A percentile compares a stretch with the other conserved stretches of the same genome.
Conservation (phyloP, 495 filamentous ascomycete species). For the Neurospora sp. region DNA sequence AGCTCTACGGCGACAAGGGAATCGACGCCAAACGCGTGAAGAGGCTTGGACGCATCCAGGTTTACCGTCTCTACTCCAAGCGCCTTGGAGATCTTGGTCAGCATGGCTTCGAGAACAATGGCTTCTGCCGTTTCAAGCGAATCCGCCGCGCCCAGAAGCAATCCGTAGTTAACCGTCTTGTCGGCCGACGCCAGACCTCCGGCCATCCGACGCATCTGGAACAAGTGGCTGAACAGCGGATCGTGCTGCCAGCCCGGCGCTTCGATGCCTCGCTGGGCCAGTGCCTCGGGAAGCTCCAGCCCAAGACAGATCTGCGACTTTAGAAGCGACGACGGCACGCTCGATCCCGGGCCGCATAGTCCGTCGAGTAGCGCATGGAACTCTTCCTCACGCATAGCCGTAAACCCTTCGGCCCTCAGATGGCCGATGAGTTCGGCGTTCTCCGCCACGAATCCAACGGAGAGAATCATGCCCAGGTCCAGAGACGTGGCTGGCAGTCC, state of each 20-base stretch:
- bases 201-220: constrained; percentile 2
- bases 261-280: constrained; percentile 14
- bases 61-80: constrained; percentile 17
- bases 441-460: constrained; percentile 25
- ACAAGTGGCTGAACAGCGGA: constrained; percentile 17
- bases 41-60: constrained; percentile 12
- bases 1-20: constrained; percentile 49
- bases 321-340: background rate
- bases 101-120: constrained; percentile 15
- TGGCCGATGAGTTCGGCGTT: constrained; percentile 14
- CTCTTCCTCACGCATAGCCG: constrained; percentile 19
- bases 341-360: background rate
- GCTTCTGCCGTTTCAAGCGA: constrained; percentile 5
- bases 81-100: constrained; percentile 19
- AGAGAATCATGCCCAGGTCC: constrained; percentile 35
- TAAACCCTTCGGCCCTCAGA: constrained; percentile 9
- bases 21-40: constrained; percentile 42
- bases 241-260: constrained; percentile 26
- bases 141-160: background rate
- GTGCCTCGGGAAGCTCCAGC: constrained; percentile 18
- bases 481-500: constrained; percentile 33
- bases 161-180: background rate
- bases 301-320: constrained; percentile 15
- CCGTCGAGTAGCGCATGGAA: constrained; percentile 22
- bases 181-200: background rate